Conservation (phyloP, 768 basidiomycete genomes). For the Boletus vinaceobasis region DNA sequence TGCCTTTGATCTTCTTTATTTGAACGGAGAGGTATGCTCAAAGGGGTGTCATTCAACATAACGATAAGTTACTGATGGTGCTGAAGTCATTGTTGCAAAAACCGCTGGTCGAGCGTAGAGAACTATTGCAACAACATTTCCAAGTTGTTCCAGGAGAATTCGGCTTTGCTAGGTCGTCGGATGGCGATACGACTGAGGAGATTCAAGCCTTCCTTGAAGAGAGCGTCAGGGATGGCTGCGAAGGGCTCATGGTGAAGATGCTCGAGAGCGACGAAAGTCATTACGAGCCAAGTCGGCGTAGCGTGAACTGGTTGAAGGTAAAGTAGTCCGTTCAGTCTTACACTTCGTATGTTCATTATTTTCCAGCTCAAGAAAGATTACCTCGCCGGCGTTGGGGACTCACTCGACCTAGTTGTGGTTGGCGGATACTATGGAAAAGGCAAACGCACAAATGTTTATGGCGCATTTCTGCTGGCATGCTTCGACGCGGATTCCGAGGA, state of each 20-base stretch:
- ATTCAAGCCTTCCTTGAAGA: constrained; percentile 94
- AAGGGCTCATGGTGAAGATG: constrained; percentile 99
- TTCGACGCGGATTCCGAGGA: constrained; percentile 93
- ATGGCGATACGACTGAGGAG: constrained; percentile 86
- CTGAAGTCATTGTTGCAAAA: constrained; percentile 77
- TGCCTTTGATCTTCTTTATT: constrained; percentile 92
- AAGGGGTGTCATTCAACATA: background rate
- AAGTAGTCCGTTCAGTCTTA: background rate
- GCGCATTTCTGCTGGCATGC: constrained; percentile 96
- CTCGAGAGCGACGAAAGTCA: constrained; percentile 85
- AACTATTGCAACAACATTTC: constrained; percentile 77
- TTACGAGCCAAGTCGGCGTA: constrained; percentile 93
- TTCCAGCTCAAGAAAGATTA: constrained; percentile 96
- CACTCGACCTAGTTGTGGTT: constrained; percentile 95
- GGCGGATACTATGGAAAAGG: constrained; percentile 98
- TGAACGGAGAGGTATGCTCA: constrained; percentile 83
- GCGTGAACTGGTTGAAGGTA: constrained; percentile 98
- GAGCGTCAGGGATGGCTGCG: constrained; percentile 97
- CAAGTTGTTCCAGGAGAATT: constrained; percentile 84
- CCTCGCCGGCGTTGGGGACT: constrained; percentile 93
- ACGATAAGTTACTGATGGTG: background rate
- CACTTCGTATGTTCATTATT: background rate
- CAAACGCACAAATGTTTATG: constrained; percentile 95
- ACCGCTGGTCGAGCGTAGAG: constrained; percentile 71
- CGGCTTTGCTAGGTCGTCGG: constrained; percentile 87